These are phyloP conservation scores for Coprinopsis sp. DNA, from an alignment of 768 basidiomycete genomes.

Conservation along the genomic window DNA sequence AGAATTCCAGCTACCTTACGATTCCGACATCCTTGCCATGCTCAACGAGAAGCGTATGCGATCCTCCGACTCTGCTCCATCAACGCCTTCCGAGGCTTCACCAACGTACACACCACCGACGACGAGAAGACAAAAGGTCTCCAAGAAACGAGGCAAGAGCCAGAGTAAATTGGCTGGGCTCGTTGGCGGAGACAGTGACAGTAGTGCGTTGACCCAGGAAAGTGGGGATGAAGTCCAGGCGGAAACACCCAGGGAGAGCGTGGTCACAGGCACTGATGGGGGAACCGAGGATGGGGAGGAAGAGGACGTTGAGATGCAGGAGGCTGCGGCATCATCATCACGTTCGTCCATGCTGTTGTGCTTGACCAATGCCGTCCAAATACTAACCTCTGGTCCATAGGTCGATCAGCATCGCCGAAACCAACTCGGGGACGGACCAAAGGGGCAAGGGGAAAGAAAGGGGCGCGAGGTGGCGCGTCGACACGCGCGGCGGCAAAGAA, in stretches of 20 bases:
- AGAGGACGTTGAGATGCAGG: slow-evolving; percentile 56
- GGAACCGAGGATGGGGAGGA: slow-evolving; percentile 70
- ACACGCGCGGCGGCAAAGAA: slow-evolving; percentile 38
- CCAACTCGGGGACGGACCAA: slow-evolving; percentile 32
- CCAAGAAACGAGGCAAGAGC: slow-evolving; percentile 41
- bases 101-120: slow-evolving; percentile 24
- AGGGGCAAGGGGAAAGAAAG: slow-evolving; percentile 26
- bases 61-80: slow-evolving; percentile 57
- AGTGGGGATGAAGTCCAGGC: slow-evolving; percentile 62
- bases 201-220: slow-evolving; percentile 78
- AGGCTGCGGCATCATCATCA: slow-evolving; percentile 32
- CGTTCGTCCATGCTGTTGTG: not conserved
- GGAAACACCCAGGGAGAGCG: slow-evolving; percentile 61
- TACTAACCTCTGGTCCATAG: slow-evolving; percentile 20
- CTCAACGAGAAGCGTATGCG: slow-evolving; percentile 62
- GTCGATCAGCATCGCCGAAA: slow-evolving; percentile 34
- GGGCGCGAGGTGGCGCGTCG: slow-evolving; percentile 23
- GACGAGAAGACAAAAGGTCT: slow-evolving; percentile 19
- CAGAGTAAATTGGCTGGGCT: slow-evolving; percentile 66
- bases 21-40: slow-evolving; percentile 54
- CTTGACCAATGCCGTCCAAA: not conserved
- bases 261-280: slow-evolving; percentile 65
- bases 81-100: slow-evolving; percentile 51
- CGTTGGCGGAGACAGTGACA: slow-evolving; percentile 80
- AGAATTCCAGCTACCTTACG: slow-evolving; percentile 61